A percentile compares a stretch with the other conserved stretches of the same genome.
Evolutionary conservation across 2,329 filamentous ascomycete genomes (phyloP).

Genomic region (Phyllosticta citriasiana): DNA sequence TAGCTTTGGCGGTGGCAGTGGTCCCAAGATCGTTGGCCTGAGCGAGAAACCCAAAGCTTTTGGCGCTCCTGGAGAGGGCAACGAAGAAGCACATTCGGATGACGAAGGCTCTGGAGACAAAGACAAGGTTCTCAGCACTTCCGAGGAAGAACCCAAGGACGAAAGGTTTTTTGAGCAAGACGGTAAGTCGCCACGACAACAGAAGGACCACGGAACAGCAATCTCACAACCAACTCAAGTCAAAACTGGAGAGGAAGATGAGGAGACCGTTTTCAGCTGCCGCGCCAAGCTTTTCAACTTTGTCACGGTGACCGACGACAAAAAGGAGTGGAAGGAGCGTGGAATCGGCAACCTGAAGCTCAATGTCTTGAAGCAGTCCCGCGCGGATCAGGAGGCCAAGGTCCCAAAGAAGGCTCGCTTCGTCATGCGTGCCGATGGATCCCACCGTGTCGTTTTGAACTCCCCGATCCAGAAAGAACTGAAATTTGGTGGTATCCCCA

Average conservation of each 20-base stretch:
- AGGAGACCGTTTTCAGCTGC: slow-evolving; percentile 63
- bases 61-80: slow-evolving; percentile 58
- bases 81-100: slow-evolving; percentile 39
- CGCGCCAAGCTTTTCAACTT: slow-evolving; percentile 81
- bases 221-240: slow-evolving; percentile 37
- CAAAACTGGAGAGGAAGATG: slow-evolving; percentile 79
- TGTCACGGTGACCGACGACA: slow-evolving; percentile 45
- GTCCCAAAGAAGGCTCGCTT: slow-evolving; percentile 51
- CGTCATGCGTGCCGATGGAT: slow-evolving; percentile 85
- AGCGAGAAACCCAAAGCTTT: slow-evolving; percentile 62
- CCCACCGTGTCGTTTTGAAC: slow-evolving; percentile 78
- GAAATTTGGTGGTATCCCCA: slow-evolving; percentile 56
- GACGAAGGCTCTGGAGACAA: slow-evolving; percentile 36
- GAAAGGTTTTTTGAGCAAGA: slow-evolving; percentile 51
- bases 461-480: slow-evolving; percentile 69
- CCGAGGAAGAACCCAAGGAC: slow-evolving; percentile 47
- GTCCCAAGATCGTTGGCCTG: slow-evolving; percentile 34
- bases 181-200: slow-evolving; percentile 42
- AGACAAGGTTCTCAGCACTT: slow-evolving; percentile 18
- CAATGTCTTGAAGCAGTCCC: slow-evolving; percentile 41
- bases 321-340: slow-evolving; percentile 77
- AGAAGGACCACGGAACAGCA: slow-evolving; percentile 13
- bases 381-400: slow-evolving; percentile 34
- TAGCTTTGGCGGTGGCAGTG: slow-evolving; percentile 59
- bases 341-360: slow-evolving; percentile 76